A percentile compares a stretch with the other conserved stretches of the same genome.
phyloP scores from a whole-genome alignment of 2,329 filamentous ascomycete species.

The Colletotrichum caudatum region DNA sequence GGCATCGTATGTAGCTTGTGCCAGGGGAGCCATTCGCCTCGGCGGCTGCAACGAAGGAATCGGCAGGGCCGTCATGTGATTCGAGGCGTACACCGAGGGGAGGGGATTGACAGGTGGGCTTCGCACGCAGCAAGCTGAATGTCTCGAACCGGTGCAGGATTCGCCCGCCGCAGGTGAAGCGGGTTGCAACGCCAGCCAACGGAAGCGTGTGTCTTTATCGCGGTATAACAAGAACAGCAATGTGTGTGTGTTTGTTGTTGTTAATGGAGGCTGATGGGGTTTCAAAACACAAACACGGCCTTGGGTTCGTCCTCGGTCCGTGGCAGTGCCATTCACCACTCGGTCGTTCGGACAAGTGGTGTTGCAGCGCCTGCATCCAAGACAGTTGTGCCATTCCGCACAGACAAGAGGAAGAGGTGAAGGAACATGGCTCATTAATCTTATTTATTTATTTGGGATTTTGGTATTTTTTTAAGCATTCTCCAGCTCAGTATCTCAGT shows the following conservation, averaged over 20 bases:
- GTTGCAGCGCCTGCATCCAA: conserved; percentile 14
- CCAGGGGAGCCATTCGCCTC: conserved; percentile 24
- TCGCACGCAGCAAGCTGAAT: conserved; percentile 32
- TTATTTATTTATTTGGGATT: too few relatives aligned
- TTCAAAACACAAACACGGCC: conserved; percentile 35
- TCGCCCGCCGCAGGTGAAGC: neutral
- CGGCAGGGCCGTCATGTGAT: conserved; percentile 14
- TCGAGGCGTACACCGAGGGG: conserved; percentile 7
- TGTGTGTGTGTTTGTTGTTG: conserved; percentile 4
- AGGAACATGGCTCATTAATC: conserved; percentile 18
- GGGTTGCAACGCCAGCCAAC: conserved; percentile 18
- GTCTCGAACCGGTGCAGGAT: conserved; percentile 19
- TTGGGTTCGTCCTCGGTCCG: conserved; percentile 14
- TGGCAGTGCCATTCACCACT: conserved; percentile 22
- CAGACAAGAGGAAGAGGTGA: conserved; percentile 17
- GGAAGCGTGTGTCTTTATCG: conserved; percentile 21
- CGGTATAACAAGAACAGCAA: conserved; percentile 5
- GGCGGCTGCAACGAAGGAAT: conserved; percentile 36
- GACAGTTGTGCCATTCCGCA: conserved; percentile 36
- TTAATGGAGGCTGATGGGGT: conserved; percentile 3
- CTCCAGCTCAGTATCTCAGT: neutral
- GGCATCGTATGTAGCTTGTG: conserved; percentile 4
- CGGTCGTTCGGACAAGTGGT: conserved; percentile 20
- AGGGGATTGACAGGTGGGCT: conserved; percentile 5
- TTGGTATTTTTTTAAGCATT: conserved; percentile 13